Evolutionary conservation across 2,329 filamentous ascomycete species (phyloP).

Genomic region (Biscogniauxia sp.): DNA sequence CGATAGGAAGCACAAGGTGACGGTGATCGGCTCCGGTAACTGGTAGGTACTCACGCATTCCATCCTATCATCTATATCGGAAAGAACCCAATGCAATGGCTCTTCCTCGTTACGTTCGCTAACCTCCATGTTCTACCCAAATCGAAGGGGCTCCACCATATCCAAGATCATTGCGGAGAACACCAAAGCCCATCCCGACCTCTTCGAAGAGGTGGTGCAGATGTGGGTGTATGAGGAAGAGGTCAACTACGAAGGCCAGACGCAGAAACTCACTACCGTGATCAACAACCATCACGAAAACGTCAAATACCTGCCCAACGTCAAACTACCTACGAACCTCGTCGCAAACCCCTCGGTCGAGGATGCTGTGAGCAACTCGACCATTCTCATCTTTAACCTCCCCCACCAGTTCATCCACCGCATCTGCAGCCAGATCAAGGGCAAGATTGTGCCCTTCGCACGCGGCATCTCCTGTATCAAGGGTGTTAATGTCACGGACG

Average conservation of each 20-base stretch:
- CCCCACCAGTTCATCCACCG: conserved; percentile 93
- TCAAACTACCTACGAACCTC: conserved; percentile 78
- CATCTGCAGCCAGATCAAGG: conserved; percentile 79
- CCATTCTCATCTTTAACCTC: conserved; percentile 93
- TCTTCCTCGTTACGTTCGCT: too few species aligned
- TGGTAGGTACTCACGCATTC: conserved; percentile 57
- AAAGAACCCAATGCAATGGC: too few species aligned
- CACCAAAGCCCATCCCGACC: conserved; percentile 68
- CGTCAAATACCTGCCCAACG: conserved; percentile 93
- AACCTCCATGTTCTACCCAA: neutral
- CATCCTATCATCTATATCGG: too few species aligned
- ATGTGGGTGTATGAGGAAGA: conserved; percentile 99
- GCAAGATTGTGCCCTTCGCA: conserved; percentile 87
- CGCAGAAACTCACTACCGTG: conserved; percentile 83
- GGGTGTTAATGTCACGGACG: conserved; percentile 87
- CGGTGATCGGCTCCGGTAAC: conserved; percentile 92
- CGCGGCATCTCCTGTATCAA: conserved; percentile 97
- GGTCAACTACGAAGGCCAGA: conserved; percentile 63
- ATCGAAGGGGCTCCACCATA: conserved; percentile 86
- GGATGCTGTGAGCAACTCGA: conserved; percentile 78
- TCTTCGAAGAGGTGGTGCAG: conserved; percentile 87
- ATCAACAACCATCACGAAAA: conserved; percentile 97
- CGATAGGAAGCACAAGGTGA: conserved; percentile 83
- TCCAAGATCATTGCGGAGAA: conserved; percentile 97
- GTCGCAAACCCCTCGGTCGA: conserved; percentile 78